These are phyloP conservation scores for Yamadazyma membranifaciens DNA, from an alignment of 1,139 yeast species.

Conservation along the genomic window DNA sequence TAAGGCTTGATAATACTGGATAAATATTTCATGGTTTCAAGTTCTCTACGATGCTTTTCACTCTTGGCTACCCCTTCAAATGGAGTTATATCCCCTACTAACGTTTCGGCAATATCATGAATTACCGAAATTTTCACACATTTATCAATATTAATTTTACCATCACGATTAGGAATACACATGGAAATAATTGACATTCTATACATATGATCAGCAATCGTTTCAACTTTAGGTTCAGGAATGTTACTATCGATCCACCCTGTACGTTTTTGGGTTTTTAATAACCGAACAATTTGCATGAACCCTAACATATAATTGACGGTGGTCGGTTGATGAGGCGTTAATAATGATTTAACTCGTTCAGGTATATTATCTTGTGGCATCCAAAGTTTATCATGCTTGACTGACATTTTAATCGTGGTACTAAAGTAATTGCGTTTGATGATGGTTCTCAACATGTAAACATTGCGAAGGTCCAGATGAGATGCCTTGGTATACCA, in stretches of 20 bases:
- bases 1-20: conserved; percentile 61
- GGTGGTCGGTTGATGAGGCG: conserved; percentile 20
- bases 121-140: conserved; percentile 86
- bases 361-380: conserved; percentile 61
- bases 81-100: conserved; percentile 96
- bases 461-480: conserved; percentile 12
- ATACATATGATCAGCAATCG: conserved; percentile 95
- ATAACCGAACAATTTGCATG: conserved; percentile 68
- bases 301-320: conserved; percentile 63
- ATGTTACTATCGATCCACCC: conserved; percentile 89
- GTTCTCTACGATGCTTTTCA: conserved; percentile 81
- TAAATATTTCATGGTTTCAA: conserved; percentile 67
- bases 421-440: background rate
- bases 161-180: conserved; percentile 50
- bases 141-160: conserved; percentile 35
- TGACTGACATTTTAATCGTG: background rate
- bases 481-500: background rate
- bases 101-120: conserved; percentile 91
- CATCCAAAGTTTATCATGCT: conserved; percentile 40
- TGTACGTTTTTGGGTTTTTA: conserved; percentile 82
- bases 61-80: conserved; percentile 64
- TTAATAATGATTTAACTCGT: conserved; percentile 43
- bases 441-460: conserved; percentile 4
- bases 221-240: conserved; percentile 51
- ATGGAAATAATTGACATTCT: conserved; percentile 87